A percentile compares a stretch with the other conserved stretches of the same genome.
These are phyloP conservation scores for Fraxinus xanthoxyloides DNA, from an alignment of 305 asterid species.

Conservation along the genomic window DNA sequence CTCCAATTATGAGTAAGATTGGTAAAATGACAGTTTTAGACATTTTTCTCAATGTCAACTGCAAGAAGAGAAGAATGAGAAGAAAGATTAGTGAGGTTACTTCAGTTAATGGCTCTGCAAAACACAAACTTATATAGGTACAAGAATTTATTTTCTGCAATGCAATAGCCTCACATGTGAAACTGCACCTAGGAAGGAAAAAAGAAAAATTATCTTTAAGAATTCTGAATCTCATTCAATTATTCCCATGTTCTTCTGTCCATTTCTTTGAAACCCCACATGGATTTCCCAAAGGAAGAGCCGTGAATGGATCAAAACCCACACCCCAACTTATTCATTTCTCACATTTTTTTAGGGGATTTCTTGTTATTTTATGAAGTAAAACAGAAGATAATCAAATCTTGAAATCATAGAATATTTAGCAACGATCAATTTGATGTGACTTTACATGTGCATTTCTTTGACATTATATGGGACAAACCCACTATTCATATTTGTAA, in stretches of 20 bases:
- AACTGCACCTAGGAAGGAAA: conserved; percentile 31
- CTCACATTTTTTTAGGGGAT: conserved; percentile 5
- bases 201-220: conserved; percentile 16
- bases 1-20: conserved; percentile 26
- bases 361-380: conserved; percentile 12
- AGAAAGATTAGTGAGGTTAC: background rate
- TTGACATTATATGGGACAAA: conserved; percentile 40
- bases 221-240: conserved; percentile 44
- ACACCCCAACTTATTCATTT: conserved; percentile 17
- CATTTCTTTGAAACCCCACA: conserved; percentile 18
- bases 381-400: conserved; percentile 17
- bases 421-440: conserved; percentile 23
- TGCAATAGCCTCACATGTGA: conserved; percentile 56
- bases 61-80: conserved; percentile 1
- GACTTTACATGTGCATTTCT: conserved; percentile 45
- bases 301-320: conserved; percentile 30
- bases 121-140: conserved; percentile 41
- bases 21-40: conserved; percentile 23
- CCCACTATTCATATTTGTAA: conserved; percentile 35
- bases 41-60: conserved; percentile 22
- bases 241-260: conserved; percentile 41
- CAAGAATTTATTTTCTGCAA: conserved; percentile 7
- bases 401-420: conserved; percentile 11
- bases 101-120: conserved; percentile 18
- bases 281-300: conserved; percentile 30